Evolutionary conservation across 768 basidiomycete species (phyloP), one percentile per base, ranked within the genome.

Genomic region (Tulasnella sp.): DNA sequence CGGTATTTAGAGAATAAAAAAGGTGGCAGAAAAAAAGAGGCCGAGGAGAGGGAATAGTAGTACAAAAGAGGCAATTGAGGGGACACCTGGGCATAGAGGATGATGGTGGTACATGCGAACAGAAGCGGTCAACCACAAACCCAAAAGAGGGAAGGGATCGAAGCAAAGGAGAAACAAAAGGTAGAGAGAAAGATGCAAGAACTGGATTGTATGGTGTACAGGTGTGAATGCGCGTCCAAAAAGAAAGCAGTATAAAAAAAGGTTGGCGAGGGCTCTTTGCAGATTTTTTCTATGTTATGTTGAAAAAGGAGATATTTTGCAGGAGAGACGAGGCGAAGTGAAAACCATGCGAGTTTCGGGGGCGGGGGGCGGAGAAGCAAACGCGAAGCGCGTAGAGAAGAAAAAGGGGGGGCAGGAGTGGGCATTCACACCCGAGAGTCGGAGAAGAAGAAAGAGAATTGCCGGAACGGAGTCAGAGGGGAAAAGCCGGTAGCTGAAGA

Each of bases 1-100:
- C 62, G 34, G 36, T 68, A 68, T 27, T 36, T 68, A 68, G 62
- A 68, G 16, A 68, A 68, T 68, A 68, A 68, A 68, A 68, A 68
- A 68, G n/a, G 31, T n/a, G 56, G 10, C 2, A 27, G 27, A 58
- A n/a, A 2, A 14, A 14, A 18, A 34, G 62, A 18, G 31, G 18
- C 9, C 52, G 52, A 1, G n/a, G 44, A n/a, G 7, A 7, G 24
- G 14, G 52, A 52, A 52, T 52, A 52, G 7, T 24, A n/a, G 44
- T 52, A 52, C 52, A 52, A 52, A 52, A 68, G 62, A 31, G 27
- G 62, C 34, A 36, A 68, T 36, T 36, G 34, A 16, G 62, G 16
- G 31, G 34, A 52, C 5, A 21, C 52, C 52, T 24, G 12, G 52
- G 34, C 62, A 68, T 68, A 36, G 21, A 34, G 56, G 56, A 52